Base-by-base conservation (phyloP, 106 monocot genomes). In the Phalaenopsis aphrodite region DNA sequence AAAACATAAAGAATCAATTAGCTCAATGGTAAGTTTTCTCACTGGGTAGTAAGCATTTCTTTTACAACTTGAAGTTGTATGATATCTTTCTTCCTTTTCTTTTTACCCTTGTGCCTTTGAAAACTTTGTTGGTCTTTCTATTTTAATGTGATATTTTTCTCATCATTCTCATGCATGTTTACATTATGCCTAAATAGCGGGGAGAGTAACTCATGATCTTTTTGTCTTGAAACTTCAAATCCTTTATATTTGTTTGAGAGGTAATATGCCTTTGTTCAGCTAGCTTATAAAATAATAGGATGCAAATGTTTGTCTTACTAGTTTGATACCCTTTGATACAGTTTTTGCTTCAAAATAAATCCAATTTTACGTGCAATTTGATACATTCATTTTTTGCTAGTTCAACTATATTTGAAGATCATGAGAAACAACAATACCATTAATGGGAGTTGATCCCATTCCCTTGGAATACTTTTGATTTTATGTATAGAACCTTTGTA, bases 1-100 rank as follows among this genome's bases (percentile, higher is more conserved):
- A 76, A 39, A 87, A 86, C 78, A 68, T 91, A 37, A 82, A 55
- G 67, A 83, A 58, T 16, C 89, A 87, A 30, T 79, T 99, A 46
- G 46, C 66, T 74, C 82, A 91, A 79, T 99, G 98, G 98, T 99
- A 84, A 64, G 85, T 75, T 24, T 57, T 46, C 17, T 72, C 56
- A 77, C 45, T 45, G 74, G 18, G 74, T 12, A 45, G 43, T 39
- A 41, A 41, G 5, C 52, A 52, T 52, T 52, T 30, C 7, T 48
- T 48, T 48, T 9, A 48, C 48, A 48, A 9, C 10, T 52, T 52
- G 14, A 14, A 14, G 38, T 71, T 71, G 15, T 15, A 41, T 38
- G 4, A 39, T 15, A 4, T 4, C n/a, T 12, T 45, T 37, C 45
- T 75, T 75, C 19, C n/a, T 75, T 75, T 75, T 16, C 18, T 42